A percentile compares a stretch with the other conserved stretches of the same genome.
Conservation (phyloP, 169 alveolate species). For the Besnoitia besnoiti region DNA sequence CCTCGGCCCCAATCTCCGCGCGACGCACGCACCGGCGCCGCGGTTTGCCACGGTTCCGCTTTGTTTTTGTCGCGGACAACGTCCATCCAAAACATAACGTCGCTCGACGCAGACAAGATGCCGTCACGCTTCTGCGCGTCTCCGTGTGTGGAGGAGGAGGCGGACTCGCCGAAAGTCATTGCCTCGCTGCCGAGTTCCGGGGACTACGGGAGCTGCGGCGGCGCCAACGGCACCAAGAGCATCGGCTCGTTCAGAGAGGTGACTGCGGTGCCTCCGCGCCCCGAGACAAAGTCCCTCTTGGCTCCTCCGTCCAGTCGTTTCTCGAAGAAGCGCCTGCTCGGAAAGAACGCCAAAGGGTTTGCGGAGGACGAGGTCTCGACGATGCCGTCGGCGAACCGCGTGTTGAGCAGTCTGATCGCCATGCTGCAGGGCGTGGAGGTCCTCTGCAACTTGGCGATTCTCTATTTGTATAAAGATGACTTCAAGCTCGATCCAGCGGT, state of each 20-base stretch:
- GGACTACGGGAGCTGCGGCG: background rate
- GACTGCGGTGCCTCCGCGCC: background rate
- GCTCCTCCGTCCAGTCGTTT: background rate
- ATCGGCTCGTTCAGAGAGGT: background rate
- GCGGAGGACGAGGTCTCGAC: background rate
- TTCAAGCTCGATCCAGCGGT: constrained; percentile 82
- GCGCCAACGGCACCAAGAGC: background rate
- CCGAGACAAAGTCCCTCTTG: background rate
- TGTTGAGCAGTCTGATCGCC: constrained; percentile 67
- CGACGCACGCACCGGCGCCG: too few species aligned
- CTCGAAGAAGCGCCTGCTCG: background rate
- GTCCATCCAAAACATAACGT: too few species aligned
- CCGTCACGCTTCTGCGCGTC: too few species aligned
- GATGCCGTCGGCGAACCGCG: constrained; percentile 28
- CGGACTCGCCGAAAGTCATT: background rate
- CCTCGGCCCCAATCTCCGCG: too few species aligned
- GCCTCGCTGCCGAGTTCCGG: background rate
- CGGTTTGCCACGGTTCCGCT: too few species aligned
- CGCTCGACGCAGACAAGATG: too few species aligned
- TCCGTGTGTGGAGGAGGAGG: constrained; percentile 13
- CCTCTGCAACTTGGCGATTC: constrained; percentile 82
- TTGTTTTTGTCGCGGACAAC: too few species aligned
- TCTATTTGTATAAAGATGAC: constrained; percentile 85
- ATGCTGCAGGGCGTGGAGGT: constrained; percentile 90
- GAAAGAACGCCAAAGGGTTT: background rate